These are phyloP conservation scores for Saccharomycopsis sp. DNA, from an alignment of 805 yeast species.

Conservation along the genomic window DNA sequence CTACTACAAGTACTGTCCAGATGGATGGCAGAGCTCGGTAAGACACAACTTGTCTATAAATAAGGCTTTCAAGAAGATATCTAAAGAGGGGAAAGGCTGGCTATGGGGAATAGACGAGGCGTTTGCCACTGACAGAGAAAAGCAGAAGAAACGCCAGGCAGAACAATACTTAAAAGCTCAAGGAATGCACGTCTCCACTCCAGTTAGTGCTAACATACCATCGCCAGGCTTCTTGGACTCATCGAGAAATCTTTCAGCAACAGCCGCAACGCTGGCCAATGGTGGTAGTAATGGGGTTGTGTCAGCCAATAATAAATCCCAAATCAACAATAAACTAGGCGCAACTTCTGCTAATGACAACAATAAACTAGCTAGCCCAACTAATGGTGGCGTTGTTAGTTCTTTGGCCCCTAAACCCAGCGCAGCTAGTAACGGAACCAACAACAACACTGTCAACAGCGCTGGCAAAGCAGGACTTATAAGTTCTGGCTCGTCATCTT, in stretches of 20 bases:
- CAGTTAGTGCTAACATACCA: neutral
- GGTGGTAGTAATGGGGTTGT: neutral
- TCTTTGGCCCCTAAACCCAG: too few relatives aligned
- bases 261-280: neutral
- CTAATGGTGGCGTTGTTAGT: too few relatives aligned
- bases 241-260: conserved; percentile 12
- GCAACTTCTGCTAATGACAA: conserved; percentile 13
- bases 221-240: conserved; percentile 2
- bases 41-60: conserved; percentile 90
- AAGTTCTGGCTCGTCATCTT: too few relatives aligned
- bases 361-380: too few relatives aligned
- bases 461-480: too few relatives aligned
- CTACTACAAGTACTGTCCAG: conserved; percentile 87
- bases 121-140: conserved; percentile 76
- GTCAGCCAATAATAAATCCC: neutral
- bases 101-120: conserved; percentile 88
- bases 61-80: conserved; percentile 74
- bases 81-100: conserved; percentile 92
- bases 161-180: conserved; percentile 34
- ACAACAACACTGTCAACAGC: too few relatives aligned
- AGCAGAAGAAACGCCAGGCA: conserved; percentile 60
- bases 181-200: conserved; percentile 9
- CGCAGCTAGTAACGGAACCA: too few relatives aligned
- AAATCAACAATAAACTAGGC: neutral
- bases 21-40: conserved; percentile 98